Percentiles rank a stretch among this genome's conserved stretches.
phyloP scores from a whole-genome alignment of 2,329 filamentous ascomycete genomes.

The Fusarium sp. region DNA sequence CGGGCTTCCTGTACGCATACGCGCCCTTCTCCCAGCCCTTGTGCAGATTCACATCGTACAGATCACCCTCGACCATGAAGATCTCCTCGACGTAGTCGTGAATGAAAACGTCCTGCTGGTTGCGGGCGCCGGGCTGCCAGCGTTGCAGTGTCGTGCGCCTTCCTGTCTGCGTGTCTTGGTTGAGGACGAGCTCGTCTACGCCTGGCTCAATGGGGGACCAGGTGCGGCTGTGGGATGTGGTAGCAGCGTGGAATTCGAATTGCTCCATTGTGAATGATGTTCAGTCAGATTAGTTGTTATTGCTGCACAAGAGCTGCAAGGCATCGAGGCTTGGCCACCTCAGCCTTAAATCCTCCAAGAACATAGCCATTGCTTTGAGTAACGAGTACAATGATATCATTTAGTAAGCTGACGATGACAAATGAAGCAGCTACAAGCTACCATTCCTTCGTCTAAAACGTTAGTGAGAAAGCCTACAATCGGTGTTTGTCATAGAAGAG shows the following conservation, averaged over 20 bases:
- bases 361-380: background rate
- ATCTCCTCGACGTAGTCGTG: constrained; percentile 58
- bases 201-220: constrained; percentile 51
- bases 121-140: constrained; percentile 52
- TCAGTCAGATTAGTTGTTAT: background rate
- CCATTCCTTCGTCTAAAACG: constrained; percentile 4
- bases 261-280: constrained; percentile 42
- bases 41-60: constrained; percentile 52
- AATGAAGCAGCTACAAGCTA: constrained; percentile 16
- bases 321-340: background rate
- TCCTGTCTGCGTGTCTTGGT: constrained; percentile 50
- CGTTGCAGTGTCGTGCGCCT: constrained; percentile 53
- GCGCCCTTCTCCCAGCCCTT: constrained; percentile 53
- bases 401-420: constrained; percentile 36
- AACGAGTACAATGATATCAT: constrained; percentile 15
- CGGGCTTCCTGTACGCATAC: constrained; percentile 57
- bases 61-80: constrained; percentile 54
- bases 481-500: background rate
- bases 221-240: constrained; percentile 31
- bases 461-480: background rate
- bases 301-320: constrained; percentile 3
- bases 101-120: constrained; percentile 48
- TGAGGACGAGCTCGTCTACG: constrained; percentile 55
- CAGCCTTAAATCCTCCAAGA: constrained; percentile 17
- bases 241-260: constrained; percentile 48